Percentiles rank a stretch among this genome's conserved stretches.
Evolutionary conservation across 2,329 filamentous ascomycete species (phyloP).

Genomic region (Ophiosphaerella narmari): DNA sequence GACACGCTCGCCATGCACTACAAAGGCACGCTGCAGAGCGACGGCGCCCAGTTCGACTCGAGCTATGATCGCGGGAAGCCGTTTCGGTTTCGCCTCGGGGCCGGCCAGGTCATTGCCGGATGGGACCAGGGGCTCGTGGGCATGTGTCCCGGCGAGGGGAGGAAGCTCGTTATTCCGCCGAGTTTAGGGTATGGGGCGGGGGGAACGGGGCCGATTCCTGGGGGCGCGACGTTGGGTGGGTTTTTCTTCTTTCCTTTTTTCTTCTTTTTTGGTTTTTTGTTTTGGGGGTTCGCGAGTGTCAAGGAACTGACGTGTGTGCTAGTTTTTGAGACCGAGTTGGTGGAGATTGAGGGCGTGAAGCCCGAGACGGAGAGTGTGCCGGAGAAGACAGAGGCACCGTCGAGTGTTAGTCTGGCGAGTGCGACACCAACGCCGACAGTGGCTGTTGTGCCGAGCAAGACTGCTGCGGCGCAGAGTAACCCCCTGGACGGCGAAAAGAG

Average conservation of each 20-base stretch:
- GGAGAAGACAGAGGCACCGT: not conserved
- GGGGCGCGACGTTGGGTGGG: conserved; percentile 74
- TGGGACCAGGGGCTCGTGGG: conserved; percentile 90
- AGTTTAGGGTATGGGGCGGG: conserved; percentile 80
- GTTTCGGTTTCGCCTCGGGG: conserved; percentile 78
- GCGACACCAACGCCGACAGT: conserved; percentile 1
- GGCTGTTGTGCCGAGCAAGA: conserved; percentile 15
- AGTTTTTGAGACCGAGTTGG: conserved; percentile 91
- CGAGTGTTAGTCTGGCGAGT: conserved; percentile 7
- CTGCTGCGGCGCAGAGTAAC: conserved; percentile 26
- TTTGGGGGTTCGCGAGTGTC: too few species aligned
- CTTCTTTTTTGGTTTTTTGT: too few species aligned
- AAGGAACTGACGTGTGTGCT: conserved; percentile 15
- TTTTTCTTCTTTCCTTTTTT: conserved; percentile 7
- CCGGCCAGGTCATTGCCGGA: conserved; percentile 85
- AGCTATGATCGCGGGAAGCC: conserved; percentile 77
- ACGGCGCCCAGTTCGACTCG: conserved; percentile 82
- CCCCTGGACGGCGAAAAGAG: conserved; percentile 51
- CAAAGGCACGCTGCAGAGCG: conserved; percentile 54
- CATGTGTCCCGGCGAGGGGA: conserved; percentile 96
- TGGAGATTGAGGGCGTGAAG: conserved; percentile 70
- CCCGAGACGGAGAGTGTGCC: conserved; percentile 15
- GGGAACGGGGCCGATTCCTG: conserved; percentile 76
- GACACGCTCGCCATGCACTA: conserved; percentile 56
- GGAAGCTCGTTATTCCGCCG: conserved; percentile 85